Conservation (phyloP, 352 stramenopile genomes). For the Pythium monospermum region DNA sequence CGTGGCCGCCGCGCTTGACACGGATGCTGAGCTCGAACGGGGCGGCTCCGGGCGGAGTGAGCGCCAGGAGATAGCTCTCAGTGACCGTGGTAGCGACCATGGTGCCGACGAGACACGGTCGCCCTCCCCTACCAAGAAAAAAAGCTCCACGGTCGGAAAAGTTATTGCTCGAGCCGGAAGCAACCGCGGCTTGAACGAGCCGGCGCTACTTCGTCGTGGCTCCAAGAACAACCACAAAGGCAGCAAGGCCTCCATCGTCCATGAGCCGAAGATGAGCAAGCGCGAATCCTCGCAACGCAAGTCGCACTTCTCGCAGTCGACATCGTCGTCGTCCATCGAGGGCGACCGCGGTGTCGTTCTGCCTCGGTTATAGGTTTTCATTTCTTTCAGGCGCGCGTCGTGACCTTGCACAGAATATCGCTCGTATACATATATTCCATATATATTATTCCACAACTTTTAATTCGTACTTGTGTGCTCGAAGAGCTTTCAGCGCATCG, state of each 20-base stretch:
- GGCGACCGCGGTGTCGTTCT: slow-evolving; percentile 42
- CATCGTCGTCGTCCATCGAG: slow-evolving; percentile 23
- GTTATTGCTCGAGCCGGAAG: slow-evolving; percentile 29
- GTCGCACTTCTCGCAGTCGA: slow-evolving; percentile 18
- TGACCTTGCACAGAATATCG: too few relatives aligned
- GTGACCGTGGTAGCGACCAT: slow-evolving; percentile 17
- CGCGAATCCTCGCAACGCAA: slow-evolving; percentile 46
- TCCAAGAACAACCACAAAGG: slow-evolving; percentile 43
- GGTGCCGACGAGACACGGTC: slow-evolving; percentile 38
- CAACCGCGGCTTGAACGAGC: slow-evolving; percentile 34
- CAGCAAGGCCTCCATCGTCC: slow-evolving; percentile 16
- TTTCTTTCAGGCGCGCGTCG: neutral
- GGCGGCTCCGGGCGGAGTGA: slow-evolving; percentile 11
- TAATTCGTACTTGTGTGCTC: slow-evolving; percentile 19
- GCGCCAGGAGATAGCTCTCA: slow-evolving; percentile 21
- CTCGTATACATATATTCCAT: neutral
- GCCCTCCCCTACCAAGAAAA: slow-evolving; percentile 50
- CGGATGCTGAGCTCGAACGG: slow-evolving; percentile 13
- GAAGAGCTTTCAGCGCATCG: slow-evolving; percentile 19
- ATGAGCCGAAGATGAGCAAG: slow-evolving; percentile 32
- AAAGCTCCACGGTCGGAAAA: slow-evolving; percentile 28
- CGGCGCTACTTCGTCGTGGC: slow-evolving; percentile 26
- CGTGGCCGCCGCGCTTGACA: slow-evolving; percentile 29
- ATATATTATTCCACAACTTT: slow-evolving; percentile 26
- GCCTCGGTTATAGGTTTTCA: slow-evolving; percentile 33